These are phyloP conservation scores for Penicillium coprophilum DNA, from an alignment of 495 filamentous ascomycete species.

Conservation along the genomic window DNA sequence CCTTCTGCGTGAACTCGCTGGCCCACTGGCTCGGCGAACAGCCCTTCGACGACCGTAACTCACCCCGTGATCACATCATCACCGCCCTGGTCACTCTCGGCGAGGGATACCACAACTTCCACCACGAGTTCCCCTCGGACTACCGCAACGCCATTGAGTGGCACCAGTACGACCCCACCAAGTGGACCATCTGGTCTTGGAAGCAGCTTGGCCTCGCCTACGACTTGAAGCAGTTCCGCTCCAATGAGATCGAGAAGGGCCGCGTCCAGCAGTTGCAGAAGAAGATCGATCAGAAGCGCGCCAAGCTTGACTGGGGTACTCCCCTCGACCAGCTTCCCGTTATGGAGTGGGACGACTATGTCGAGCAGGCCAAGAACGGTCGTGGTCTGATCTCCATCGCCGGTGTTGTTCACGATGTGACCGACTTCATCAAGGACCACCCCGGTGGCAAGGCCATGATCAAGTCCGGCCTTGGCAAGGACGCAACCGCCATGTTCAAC, in stretches of 20 bases:
- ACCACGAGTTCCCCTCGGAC: constrained; percentile 98
- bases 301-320: constrained; percentile 90
- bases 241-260: constrained; percentile 99
- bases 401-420: constrained; percentile 94
- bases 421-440: constrained; percentile 94
- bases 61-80: constrained; percentile 92
- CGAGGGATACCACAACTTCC: constrained; percentile 99
- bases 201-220: constrained; percentile 93
- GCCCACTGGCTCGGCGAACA: constrained; percentile 99
- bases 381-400: constrained; percentile 85
- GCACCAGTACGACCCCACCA: constrained; percentile 99
- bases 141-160: constrained; percentile 98
- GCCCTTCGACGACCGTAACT: constrained; percentile 99
- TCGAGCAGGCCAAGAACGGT: constrained; percentile 83
- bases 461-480: constrained; percentile 89
- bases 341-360: constrained; percentile 94
- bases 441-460: constrained; percentile 97
- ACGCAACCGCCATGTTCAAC: constrained; percentile 99
- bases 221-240: constrained; percentile 94
- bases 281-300: constrained; percentile 96
- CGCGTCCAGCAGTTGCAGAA: constrained; percentile 96
- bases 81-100: constrained; percentile 94
- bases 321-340: constrained; percentile 93
- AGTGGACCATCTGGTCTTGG: constrained; percentile 93
- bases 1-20: constrained; percentile 98